Conservation (phyloP, 2,329 filamentous ascomycete genomes). For the Xylaria sp. region DNA sequence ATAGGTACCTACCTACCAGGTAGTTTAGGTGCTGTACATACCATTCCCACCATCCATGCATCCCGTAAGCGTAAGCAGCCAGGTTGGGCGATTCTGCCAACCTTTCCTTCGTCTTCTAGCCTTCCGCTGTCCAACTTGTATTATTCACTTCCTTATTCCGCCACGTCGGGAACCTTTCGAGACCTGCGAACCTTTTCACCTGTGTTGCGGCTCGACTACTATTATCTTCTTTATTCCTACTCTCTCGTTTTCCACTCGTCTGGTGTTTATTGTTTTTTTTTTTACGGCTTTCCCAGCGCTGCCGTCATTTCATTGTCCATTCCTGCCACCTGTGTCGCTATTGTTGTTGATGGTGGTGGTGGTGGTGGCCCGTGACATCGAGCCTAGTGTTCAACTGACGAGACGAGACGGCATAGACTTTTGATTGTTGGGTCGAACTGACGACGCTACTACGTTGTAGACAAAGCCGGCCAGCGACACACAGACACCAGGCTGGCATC, state of each 20-base stretch:
- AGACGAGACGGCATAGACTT: constrained; percentile 12
- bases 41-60: too few relatives aligned
- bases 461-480: constrained; percentile 10
- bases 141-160: constrained; percentile 7
- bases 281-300: constrained; percentile 14
- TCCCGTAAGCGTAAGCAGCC: too few relatives aligned
- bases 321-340: constrained; percentile 22
- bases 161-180: constrained; percentile 14
- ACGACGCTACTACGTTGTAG: constrained; percentile 12
- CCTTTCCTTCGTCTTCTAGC: background rate
- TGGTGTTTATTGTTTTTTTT: constrained; percentile 5
- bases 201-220: constrained; percentile 17
- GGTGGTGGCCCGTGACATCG: constrained; percentile 21
- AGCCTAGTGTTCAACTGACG: constrained; percentile 14
- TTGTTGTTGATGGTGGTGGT: constrained; percentile 14
- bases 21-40: too few relatives aligned
- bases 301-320: constrained; percentile 16
- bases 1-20: background rate
- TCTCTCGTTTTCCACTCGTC: constrained; percentile 1
- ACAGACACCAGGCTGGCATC: constrained; percentile 8
- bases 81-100: constrained; percentile 10
- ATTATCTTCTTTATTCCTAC: constrained; percentile 14
- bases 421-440: constrained; percentile 5
- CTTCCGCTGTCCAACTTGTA: constrained; percentile 2
- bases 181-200: constrained; percentile 7